Evolutionary conservation across 164 flowering plant species (phyloP), one percentile per base, ranked within the genome.

Genomic region (Umbellularia californica): DNA sequence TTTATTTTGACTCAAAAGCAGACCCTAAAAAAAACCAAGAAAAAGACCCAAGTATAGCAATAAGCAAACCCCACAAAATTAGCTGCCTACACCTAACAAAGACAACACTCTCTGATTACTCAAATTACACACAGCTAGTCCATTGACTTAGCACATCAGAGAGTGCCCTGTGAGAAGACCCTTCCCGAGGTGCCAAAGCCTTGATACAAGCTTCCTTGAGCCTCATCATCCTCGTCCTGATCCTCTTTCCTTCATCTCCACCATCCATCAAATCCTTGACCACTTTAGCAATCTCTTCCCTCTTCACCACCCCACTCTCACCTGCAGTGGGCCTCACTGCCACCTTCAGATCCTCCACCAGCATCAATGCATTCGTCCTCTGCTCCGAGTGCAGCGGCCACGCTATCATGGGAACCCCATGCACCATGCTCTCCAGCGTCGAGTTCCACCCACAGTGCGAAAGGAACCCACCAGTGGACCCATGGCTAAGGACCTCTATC

Each of bases 331-430:
- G 82, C 72, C 84, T 81, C 75, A 90, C 4, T 0, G 91, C 92
- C 64, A 86, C 87, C 72, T 81, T 79, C 0, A 86, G 19, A 13
- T 85, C 93, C 62, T 85, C 83, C 1, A 80, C 80, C 14, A 90
- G 55, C 81, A 84, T 71, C 2, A 81, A 75, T 0, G 93, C 86
- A 70, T 88, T 91, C 90, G 85, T 88, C 51, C 78, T 83, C 70
- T 91, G 93, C 70, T 91, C 96, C 0, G 92, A 92, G 52, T 84
- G 88, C 9, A 90, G 84, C 2, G 93, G 93, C 96, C 93, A 90
- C 0, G 90, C 87, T 24, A 90, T 85, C 51, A 87, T 20, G 1
- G 95, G 90, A 50, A 91, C 86, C 7, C 95, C 93, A 33, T 83
- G 75, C 0, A 81, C 87, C 2, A 88, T 86, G 35, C 88, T 86